Conservation (phyloP, 2,329 filamentous ascomycete species). For the Ilyonectria sp. region DNA sequence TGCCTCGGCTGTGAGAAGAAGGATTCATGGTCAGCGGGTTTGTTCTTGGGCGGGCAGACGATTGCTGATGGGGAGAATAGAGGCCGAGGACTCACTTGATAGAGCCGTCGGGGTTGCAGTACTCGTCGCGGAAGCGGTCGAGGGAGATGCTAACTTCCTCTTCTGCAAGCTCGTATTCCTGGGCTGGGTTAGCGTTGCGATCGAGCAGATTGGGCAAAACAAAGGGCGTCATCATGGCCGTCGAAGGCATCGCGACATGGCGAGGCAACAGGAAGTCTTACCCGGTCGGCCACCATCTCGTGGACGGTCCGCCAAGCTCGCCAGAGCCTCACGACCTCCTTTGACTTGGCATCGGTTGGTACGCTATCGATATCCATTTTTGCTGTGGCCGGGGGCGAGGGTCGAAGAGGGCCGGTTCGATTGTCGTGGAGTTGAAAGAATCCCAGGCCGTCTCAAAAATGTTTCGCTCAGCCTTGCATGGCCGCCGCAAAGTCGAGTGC, state of each 20-base stretch:
- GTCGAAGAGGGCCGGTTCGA: conserved; percentile 14
- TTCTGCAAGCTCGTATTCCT: conserved; percentile 95
- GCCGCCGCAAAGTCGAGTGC: conserved; percentile 35
- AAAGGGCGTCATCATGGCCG: conserved; percentile 17
- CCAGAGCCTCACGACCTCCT: conserved; percentile 82
- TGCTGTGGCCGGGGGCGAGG: conserved; percentile 17
- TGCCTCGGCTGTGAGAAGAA: conserved; percentile 74
- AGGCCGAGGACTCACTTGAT: conserved; percentile 74
- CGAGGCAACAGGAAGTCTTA: conserved; percentile 61
- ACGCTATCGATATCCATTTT: conserved; percentile 59
- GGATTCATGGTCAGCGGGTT: conserved; percentile 11
- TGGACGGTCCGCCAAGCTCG: conserved; percentile 93
- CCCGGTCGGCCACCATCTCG: conserved; percentile 94
- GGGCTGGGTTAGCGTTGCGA: conserved; percentile 29
- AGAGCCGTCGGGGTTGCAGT: conserved; percentile 79
- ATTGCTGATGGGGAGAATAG: conserved; percentile 1
- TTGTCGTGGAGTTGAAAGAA: conserved; percentile 28
- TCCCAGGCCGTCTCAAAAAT: conserved; percentile 43
- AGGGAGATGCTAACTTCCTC: conserved; percentile 90
- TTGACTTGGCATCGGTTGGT: conserved; percentile 66
- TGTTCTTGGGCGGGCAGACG: conserved; percentile 19
- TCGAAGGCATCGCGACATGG: conserved; percentile 22
- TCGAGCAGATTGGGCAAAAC: neutral
- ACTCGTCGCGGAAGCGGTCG: conserved; percentile 83
- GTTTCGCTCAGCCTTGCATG: conserved; percentile 50